Percentiles rank a stretch among this genome's conserved stretches.
phyloP scores from a whole-genome alignment of 2,329 filamentous ascomycete genomes.

The Aspergillus floridensis region DNA sequence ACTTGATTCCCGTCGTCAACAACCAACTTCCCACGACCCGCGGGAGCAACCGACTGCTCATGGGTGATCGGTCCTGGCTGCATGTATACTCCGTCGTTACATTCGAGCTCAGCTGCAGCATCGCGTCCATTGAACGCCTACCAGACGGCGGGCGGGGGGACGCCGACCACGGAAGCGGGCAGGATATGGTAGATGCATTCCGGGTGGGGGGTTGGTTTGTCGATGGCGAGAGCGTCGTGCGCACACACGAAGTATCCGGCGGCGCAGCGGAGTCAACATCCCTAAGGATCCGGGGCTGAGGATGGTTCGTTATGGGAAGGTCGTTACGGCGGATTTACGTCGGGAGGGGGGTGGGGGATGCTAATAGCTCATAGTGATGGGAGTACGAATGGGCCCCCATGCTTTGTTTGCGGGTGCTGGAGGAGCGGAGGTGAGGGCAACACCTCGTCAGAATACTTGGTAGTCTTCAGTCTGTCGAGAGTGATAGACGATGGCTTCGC shows the following conservation, averaged over 20 bases:
- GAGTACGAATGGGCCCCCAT: slow-evolving; percentile 61
- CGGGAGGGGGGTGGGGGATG: slow-evolving; percentile 55
- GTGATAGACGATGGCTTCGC: no score
- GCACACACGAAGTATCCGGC: slow-evolving; percentile 46
- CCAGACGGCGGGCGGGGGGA: slow-evolving; percentile 30
- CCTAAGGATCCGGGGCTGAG: slow-evolving; percentile 48
- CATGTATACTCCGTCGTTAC: neutral
- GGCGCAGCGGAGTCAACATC: slow-evolving; percentile 49
- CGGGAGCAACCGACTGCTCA: neutral
- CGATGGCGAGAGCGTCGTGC: slow-evolving; percentile 45
- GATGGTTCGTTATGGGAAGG: slow-evolving; percentile 42
- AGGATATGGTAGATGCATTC: slow-evolving; percentile 60
- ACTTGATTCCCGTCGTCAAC: neutral
- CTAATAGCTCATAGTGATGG: slow-evolving; percentile 52
- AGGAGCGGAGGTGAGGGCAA: neutral
- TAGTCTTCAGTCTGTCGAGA: no score
- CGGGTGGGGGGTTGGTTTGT: slow-evolving; percentile 48
- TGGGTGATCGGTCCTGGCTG: neutral
- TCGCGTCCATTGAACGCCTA: slow-evolving; percentile 50
- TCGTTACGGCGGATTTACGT: slow-evolving; percentile 43
- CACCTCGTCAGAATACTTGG: no score
- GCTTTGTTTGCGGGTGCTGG: slow-evolving; percentile 50
- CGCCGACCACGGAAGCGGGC: slow-evolving; percentile 36
- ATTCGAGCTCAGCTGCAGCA: slow-evolving; percentile 26
- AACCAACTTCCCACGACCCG: neutral